Conservation (phyloP, 805 yeast species). For the Ogataea zsoltii region DNA sequence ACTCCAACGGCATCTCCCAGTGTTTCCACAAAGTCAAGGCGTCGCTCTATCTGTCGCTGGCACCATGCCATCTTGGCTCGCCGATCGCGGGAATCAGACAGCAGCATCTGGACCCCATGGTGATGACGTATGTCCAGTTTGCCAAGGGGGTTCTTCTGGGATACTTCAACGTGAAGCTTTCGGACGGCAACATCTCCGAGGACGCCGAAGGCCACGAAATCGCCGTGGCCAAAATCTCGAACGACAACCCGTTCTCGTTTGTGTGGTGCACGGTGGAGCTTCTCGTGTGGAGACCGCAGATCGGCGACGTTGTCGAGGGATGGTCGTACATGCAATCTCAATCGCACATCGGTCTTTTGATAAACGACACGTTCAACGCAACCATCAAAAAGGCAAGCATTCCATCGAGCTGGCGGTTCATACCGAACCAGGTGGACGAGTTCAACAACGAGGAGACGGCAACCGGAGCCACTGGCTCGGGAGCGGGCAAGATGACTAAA, state of each 20-base stretch:
- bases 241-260: constrained; percentile 85
- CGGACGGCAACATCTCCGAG: constrained; percentile 40
- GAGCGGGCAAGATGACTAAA: constrained; percentile 22
- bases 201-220: constrained; percentile 43
- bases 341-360: constrained; percentile 86
- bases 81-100: constrained; percentile 79
- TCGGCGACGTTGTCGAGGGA: constrained; percentile 88
- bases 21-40: constrained; percentile 67
- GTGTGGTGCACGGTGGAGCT: constrained; percentile 84
- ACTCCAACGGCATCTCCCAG: constrained; percentile 50
- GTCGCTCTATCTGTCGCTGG: constrained; percentile 77
- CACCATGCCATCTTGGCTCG: constrained; percentile 71
- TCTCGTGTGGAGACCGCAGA: constrained; percentile 84
- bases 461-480: constrained; percentile 4
- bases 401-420: constrained; percentile 84
- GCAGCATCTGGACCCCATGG: constrained; percentile 87
- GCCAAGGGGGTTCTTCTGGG: constrained; percentile 84
- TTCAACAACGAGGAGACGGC: constrained; percentile 20
- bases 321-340: constrained; percentile 90
- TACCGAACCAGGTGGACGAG: constrained; percentile 76
- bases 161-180: constrained; percentile 62
- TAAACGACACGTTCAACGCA: constrained; percentile 94
- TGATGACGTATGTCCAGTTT: constrained; percentile 75
- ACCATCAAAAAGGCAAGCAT: constrained; percentile 81
- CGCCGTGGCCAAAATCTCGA: constrained; percentile 64